Base-by-base conservation (phyloP, 2,329 filamentous ascomycete genomes). In the Fusarium incarnatum region DNA sequence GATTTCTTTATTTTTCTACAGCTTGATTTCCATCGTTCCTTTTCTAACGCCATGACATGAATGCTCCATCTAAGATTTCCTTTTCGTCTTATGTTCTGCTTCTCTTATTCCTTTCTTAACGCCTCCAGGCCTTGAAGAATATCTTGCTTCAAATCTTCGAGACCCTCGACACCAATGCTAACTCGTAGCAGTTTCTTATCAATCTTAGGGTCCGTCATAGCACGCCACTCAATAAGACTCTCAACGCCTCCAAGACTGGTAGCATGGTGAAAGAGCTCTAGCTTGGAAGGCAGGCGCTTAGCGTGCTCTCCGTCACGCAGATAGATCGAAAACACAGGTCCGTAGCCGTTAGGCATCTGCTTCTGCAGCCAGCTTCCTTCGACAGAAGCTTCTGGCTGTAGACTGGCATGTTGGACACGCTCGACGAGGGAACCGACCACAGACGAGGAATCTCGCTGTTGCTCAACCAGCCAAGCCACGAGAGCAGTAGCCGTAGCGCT, bases 161-260 rank as follows among this genome's bases (percentile, higher is more conserved):
- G 92, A 48, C 87, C 88, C 83, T 99, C 96, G 32, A 98, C 87
- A 0, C 96, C 96, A 34, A 98, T 82, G 79, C 94, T 98, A 30
- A 99, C 82, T 54, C 96, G 84, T 79, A 98, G 76, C 78, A 98
- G 79, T 61, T 88, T 84, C 76, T 85, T 87, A 77, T 97, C 93
- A 41, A 97, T 90, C 2, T 79, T 84, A 5, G 81, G 75, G 83
- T 99, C 96, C 63, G 90, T 91, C 93, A 99, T 96, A 49, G 92
- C 88, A 63, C 96, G 86, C 96, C 96, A 99, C 86, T 99, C 96
- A 73, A 99, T 94, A 83, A 98, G 81, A 76, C 93, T 96, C 86
- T 98, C 96, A 12, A 98, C 94, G 7, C 96, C 95, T 4, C 96
- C 96, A 28, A 98, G 81, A 79, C 93, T 97, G 4, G 96, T 99